Evolutionary conservation across 352 stramenopile species (phyloP), one percentile per base, ranked within the genome.

Genomic region (Pseudoperonospora humuli): DNA sequence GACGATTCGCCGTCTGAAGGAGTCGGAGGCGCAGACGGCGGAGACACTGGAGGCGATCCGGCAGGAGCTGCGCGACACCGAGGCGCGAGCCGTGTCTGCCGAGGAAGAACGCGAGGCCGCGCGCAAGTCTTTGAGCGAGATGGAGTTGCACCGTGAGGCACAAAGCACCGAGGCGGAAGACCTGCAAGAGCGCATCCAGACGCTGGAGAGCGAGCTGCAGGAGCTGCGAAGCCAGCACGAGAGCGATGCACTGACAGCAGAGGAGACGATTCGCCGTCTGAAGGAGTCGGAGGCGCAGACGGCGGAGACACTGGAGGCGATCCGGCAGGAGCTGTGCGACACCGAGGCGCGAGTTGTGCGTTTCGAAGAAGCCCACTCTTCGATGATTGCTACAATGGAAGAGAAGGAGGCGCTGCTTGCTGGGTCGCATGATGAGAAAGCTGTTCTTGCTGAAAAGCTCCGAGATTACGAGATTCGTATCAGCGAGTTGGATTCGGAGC

Each of bases 151-250:
- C 3, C 47, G 45, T 18, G 34, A 64, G n/a, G 37, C 45, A 18
- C 47, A 59, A 23, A 61, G 33, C 11, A 31, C 27, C 2, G 43
- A 62, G 28, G 17, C 35, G 6, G 7, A 51, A 23, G 8, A 2
- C 2, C 18, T 50, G 0, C 41, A 54, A 5, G 28, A 50, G 40
- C 45, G 36, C 6, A 57, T 47, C 3, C 19, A 55, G 37, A 21
- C 48, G 15, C 28, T 63, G 26, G 44, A 64, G 25, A 42, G 34
- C 7, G 56, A 70, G 29, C 43, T 64, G 1, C 39, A 69, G 14
- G 13, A 56, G 37, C 24, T 64, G 24, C 43, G 53, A 20, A 44
- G 26, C 17, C 49, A 64, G 49, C 50, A 36, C 8, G 28, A 49
- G 29, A 32, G 19, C 24, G 55, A 64, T 24, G 29, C 44, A 33